Evolutionary conservation across 148 eudicot species (phyloP), one percentile per base, ranked within the genome.

Genomic region (Gaultheria prostrata): DNA sequence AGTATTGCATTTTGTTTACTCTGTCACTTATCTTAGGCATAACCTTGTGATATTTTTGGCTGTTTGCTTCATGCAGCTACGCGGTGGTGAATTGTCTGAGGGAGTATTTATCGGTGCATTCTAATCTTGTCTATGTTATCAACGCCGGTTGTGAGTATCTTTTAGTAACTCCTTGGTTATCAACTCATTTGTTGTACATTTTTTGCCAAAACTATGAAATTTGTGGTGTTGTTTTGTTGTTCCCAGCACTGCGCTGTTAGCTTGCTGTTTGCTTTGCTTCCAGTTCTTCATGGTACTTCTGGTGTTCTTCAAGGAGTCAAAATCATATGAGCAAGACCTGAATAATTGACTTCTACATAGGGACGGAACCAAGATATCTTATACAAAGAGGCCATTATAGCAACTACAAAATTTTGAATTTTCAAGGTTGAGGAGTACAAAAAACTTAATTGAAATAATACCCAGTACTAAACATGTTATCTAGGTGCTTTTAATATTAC

Each of bases 241-340:
- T 8, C 10, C 50, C 50, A 48, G 50, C 10, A 97, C 86, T 48
- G 50, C 8, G 11, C 50, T 48, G 50, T 48, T 48, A 9, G 50
- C 50, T 48, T 48, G 50, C 50, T 48, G 50, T 48, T 48, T 48
- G 50, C 50, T 48, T 48, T 48, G 50, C 50, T 48, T 48, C 50
- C 50, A 48, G 50, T 48, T 48, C 50, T 7, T 48, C 9, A 10
- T 48, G 50, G 50, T 48, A 48, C 50, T 48, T 48, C 50, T 45
- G 98, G 98, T 82, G 85, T 90, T 82, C 89, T 95, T 82, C 96
- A 97, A 86, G 99, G 99, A 82, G 85, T 95, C 94, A 43, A 95
- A 97, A 88, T 92, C 92, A 98, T 97, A 90, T 92, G 98, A 89
- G 45, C 77, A 84, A 21, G 33, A 59, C 72, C 59, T 53, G 26